Conservation (phyloP, 1,284 basidiomycete genomes). For the Apiotrichum sp. region DNA sequence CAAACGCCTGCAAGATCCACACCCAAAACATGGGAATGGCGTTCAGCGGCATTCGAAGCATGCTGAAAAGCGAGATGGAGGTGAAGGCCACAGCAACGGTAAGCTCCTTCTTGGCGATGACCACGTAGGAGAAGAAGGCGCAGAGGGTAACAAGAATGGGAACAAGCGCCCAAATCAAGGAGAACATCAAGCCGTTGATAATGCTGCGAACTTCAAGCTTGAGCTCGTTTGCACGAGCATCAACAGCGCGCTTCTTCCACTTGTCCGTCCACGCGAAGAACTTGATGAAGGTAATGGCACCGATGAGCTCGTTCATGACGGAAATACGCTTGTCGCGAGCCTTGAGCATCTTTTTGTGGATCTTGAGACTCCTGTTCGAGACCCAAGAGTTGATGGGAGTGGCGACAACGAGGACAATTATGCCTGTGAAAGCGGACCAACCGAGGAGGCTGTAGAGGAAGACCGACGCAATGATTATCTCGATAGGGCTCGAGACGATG, state of each 20-base stretch:
- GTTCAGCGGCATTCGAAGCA: slow-evolving; percentile 53
- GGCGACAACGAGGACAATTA: slow-evolving; percentile 64
- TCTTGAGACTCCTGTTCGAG: slow-evolving; percentile 57
- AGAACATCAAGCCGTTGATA: not conserved
- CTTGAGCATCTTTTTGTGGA: slow-evolving; percentile 65
- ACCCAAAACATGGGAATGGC: slow-evolving; percentile 37
- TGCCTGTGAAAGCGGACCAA: slow-evolving; percentile 74
- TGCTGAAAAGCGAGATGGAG: slow-evolving; percentile 44
- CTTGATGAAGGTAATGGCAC: slow-evolving; percentile 50
- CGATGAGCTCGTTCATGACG: slow-evolving; percentile 77
- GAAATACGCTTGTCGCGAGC: slow-evolving; percentile 79
- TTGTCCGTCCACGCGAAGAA: slow-evolving; percentile 47
- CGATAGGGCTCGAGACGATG: slow-evolving; percentile 67
- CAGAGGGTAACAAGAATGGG: slow-evolving; percentile 46
- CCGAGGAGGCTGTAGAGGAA: slow-evolving; percentile 82
- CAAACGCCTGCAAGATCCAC: slow-evolving; percentile 55
- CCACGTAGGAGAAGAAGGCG: slow-evolving; percentile 46
- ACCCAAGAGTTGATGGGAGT: slow-evolving; percentile 54
- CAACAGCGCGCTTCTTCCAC: slow-evolving; percentile 41
- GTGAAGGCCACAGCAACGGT: slow-evolving; percentile 48
- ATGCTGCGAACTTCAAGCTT: slow-evolving; percentile 16
- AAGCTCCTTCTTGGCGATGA: slow-evolving; percentile 44
- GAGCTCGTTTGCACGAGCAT: slow-evolving; percentile 42
- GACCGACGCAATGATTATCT: slow-evolving; percentile 65
- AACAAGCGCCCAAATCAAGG: slow-evolving; percentile 27